Evolutionary conservation across 2,329 filamentous ascomycete genomes (phyloP).

Genomic region (Hypoxylon sp.): DNA sequence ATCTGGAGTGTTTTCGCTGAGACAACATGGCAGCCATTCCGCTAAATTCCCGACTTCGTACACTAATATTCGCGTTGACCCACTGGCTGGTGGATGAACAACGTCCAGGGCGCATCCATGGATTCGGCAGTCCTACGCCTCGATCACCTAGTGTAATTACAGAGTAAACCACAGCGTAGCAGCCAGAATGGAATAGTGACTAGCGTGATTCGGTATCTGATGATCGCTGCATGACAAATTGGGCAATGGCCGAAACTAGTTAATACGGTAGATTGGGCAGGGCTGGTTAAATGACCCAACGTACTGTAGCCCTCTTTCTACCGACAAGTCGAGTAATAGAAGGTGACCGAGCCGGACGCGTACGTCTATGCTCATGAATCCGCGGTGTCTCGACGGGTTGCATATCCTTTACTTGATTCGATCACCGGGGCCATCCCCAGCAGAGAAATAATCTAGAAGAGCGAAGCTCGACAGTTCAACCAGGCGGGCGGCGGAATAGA

Average conservation of each 20-base stretch:
- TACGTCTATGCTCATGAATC: conserved; percentile 9
- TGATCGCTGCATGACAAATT: conserved; percentile 30
- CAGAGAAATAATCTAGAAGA: background rate
- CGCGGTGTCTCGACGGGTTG: conserved; percentile 10
- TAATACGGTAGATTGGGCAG: conserved; percentile 37
- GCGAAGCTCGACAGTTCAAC: background rate
- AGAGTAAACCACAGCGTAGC: conserved; percentile 24
- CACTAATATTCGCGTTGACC: conserved; percentile 16
- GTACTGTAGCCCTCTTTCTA: conserved; percentile 37
- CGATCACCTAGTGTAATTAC: conserved; percentile 26
- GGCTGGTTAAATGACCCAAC: conserved; percentile 41
- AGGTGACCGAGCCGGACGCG: conserved; percentile 25
- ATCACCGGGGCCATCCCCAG: background rate
- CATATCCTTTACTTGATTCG: background rate
- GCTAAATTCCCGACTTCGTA: conserved; percentile 1
- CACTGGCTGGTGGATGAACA: conserved; percentile 14
- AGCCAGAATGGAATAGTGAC: conserved; percentile 15
- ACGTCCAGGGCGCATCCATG: conserved; percentile 4
- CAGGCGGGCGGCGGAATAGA: background rate
- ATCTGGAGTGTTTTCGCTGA: conserved; percentile 27
- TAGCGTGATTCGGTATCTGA: conserved; percentile 31
- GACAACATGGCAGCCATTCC: conserved; percentile 16
- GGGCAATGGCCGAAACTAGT: conserved; percentile 28
- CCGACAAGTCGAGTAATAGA: conserved; percentile 38
- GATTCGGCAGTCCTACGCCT: conserved; percentile 34